Conservation (phyloP, 345 rosid genomes). For the Melaleuca quinquenervia region DNA sequence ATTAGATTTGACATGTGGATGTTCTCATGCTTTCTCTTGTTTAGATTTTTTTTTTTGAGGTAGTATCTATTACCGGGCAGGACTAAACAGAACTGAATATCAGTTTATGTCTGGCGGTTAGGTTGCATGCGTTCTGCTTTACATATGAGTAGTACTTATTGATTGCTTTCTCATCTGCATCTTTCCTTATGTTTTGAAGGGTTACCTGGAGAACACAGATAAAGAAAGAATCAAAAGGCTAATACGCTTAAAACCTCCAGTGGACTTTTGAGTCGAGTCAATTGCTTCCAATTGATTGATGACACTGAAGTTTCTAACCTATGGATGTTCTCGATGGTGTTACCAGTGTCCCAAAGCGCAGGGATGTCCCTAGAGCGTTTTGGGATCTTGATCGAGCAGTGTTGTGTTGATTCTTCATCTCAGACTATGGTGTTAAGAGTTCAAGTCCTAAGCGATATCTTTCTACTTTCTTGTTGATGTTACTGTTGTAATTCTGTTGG, state of each 20-base stretch:
- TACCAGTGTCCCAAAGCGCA: neutral
- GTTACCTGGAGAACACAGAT: constrained; percentile 78
- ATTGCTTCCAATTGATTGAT: neutral
- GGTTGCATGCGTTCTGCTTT: neutral
- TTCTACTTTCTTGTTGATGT: neutral
- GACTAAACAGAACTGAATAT: neutral
- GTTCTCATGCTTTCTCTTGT: neutral
- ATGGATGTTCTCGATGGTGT: neutral
- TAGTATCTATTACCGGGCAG: neutral
- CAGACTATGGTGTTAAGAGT: neutral
- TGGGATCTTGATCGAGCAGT: neutral
- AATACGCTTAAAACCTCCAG: constrained; percentile 77
- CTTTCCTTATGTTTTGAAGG: constrained; percentile 20
- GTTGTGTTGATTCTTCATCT: neutral
- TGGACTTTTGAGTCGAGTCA: constrained; percentile 36
- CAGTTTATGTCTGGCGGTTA: constrained; percentile 11
- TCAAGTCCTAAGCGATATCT: neutral
- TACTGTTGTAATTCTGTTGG: neutral
- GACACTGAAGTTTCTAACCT: neutral
- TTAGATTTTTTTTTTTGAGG: neutral
- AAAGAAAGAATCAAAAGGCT: constrained; percentile 80
- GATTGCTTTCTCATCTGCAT: neutral
- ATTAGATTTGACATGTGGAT: neutral
- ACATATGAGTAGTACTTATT: neutral
- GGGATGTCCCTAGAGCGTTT: neutral